Base-by-base conservation (phyloP, 345 rosid species). In the Rhodamnia argentea region DNA sequence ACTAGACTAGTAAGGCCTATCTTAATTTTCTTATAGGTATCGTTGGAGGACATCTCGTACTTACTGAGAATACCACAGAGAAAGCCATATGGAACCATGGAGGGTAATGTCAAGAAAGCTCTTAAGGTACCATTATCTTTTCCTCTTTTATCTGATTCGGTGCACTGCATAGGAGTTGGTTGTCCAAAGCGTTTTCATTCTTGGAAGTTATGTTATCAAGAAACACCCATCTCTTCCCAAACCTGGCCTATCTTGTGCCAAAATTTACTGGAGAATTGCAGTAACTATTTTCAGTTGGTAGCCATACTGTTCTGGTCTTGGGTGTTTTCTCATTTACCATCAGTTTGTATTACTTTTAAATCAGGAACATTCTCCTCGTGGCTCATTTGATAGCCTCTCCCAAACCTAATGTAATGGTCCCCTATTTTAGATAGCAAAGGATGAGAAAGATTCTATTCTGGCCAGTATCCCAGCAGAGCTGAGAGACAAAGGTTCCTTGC, bases 1-100 rank as follows among this genome's bases (percentile, higher is more conserved):
- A 15, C 10, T 82, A 70, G 40, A 40, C 20, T 82, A 60, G 22
- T 75, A 64, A 82, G 10, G n/a, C 83, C 87, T 59, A 75, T 82
- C 74, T 86, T 83, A 52, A 56, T 76, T 84, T 88, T 74, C 82
- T 85, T 87, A 37, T 89, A 96, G 99, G 93, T 92, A 86, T 93
- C 98, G 13, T 89, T 96, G 90, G 99, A 96, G 89, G 99, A 96
- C 85, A 92, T 96, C 83, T 97, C 98, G 13, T 96, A 94, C 87
- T 92, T 97, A 93, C 91, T 96, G 22, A 95, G 98, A 87, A 97
- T 97, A 89, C 98, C 99, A 13, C 99, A 97, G 85, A 93, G 99
- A 87, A 97, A 97, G 89, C 98, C 99, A 86, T 97, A 94, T 32
- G 96, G 98, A 91, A 95, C 98, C 51, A 97, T 95, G 99, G 98